Evolutionary conservation across 2,329 filamentous ascomycete genomes (phyloP), one percentile per base, ranked within the genome.

Genomic region (Xylaria arbuscula): DNA sequence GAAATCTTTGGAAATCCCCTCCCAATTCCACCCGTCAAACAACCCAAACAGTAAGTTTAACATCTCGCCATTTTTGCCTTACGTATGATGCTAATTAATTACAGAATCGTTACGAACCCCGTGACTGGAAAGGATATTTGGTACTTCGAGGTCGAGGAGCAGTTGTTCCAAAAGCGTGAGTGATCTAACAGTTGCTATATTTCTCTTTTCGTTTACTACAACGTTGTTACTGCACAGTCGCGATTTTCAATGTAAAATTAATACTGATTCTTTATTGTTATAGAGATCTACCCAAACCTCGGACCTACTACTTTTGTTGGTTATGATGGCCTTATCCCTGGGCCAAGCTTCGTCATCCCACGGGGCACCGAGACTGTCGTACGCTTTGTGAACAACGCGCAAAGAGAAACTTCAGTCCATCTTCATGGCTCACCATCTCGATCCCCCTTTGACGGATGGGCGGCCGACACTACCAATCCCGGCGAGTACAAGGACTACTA

Each of bases 401-500:
- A 78, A 22, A 74, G 77, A 2, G 79, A 81, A 17, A 82, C 81
- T 47, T 82, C 83, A 1, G 82, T 87, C 15, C 87, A 88, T 77
- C 79, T 88, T 19, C 87, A 88, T 71, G 86, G 87, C 0, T 86
- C 84, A 13, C 85, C 81, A 47, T 83, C 83, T 40, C 79, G 82
- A 8, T 79, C 83, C 11, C 82, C 82, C 7, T 85, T 83, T 59
- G 85, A 86, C 70, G 86, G 86, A 0, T 88, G 85, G 85, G 86
- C 86, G 1, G 81, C 83, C 54, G 87, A 89, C 68, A 78, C 81
- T n/a, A 84, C 84, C 0, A 56, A 77, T 0, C 81, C 83, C 0
- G 85, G 85, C 0, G 78, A 89, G 72, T 88, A 84, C 77, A 89
- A 89, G 75, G 88, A 75, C 58, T 75, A 89, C 75, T 89, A 88